These are phyloP conservation scores for Zygnema cylindricum DNA, from an alignment of 139 green algal genomes.

Conservation along the genomic window DNA sequence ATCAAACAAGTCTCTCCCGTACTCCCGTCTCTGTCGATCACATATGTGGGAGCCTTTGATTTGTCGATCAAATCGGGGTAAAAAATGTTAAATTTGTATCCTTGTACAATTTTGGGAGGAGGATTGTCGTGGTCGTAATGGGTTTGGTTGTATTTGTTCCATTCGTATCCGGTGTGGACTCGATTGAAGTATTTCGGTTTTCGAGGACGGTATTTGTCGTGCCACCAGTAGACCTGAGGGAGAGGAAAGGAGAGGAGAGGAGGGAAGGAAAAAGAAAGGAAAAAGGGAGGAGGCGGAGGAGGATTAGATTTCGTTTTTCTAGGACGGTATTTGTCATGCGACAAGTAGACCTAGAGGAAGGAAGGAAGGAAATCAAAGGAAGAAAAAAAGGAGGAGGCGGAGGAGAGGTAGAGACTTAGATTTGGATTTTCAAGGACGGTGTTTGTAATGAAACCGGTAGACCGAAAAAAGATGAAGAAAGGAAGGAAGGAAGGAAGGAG, in stretches of 20 bases:
- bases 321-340: constrained; percentile 96
- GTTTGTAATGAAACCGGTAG: too few species aligned
- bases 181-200: constrained; percentile 99
- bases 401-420: too few species aligned
- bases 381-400: too few species aligned
- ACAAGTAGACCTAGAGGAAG: constrained; percentile 86
- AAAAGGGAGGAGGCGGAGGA: not conserved
- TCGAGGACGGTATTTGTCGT: constrained; percentile 96
- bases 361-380: too few species aligned
- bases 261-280: not conserved
- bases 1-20: constrained; percentile 88
- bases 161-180: constrained; percentile 96
- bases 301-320: constrained; percentile 90
- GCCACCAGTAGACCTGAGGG: constrained; percentile 92
- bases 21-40: constrained; percentile 61
- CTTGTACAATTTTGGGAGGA: constrained; percentile 95
- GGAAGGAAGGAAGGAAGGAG: too few species aligned
- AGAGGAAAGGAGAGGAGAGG: too few species aligned
- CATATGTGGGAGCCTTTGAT: constrained; percentile 71
- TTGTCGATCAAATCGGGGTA: constrained; percentile 97
- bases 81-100: constrained; percentile 99
- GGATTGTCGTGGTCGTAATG: constrained; percentile 99
- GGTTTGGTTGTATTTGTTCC: constrained; percentile 99
- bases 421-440: too few species aligned
- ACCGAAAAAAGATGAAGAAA: too few species aligned